Evolutionary conservation across 2,329 filamentous ascomycete species (phyloP).

Genomic region (Cercospora sp.): DNA sequence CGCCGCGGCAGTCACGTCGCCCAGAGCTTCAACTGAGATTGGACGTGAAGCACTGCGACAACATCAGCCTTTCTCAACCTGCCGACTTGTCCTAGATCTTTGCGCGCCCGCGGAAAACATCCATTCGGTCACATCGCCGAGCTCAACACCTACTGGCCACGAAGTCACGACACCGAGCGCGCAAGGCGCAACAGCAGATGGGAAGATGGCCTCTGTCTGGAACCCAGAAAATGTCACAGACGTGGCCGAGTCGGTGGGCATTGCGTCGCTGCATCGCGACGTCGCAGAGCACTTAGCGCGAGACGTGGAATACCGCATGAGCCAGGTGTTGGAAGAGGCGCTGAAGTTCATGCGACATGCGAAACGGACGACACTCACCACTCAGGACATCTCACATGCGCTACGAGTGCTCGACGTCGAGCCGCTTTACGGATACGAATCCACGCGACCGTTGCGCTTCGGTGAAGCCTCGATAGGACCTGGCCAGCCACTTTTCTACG

Average conservation of each 20-base stretch:
- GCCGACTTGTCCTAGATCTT: background rate
- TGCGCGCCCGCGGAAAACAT: background rate
- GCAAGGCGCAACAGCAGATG: background rate
- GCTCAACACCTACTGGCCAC: background rate
- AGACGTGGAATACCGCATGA: constrained; percentile 92
- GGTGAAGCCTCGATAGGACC: constrained; percentile 92
- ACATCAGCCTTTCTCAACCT: background rate
- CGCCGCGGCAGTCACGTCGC: background rate
- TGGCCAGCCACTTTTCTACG: constrained; percentile 92
- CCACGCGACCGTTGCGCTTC: constrained; percentile 81
- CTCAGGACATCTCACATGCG: constrained; percentile 85
- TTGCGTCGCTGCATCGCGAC: constrained; percentile 77
- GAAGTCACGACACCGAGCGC: background rate
- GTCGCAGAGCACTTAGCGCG: constrained; percentile 83
- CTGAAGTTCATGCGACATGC: constrained; percentile 94
- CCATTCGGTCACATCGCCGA: background rate
- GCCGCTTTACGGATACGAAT: constrained; percentile 94
- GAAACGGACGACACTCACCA: constrained; percentile 81
- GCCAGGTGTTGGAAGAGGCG: constrained; percentile 89
- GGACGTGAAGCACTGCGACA: background rate
- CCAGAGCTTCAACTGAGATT: background rate
- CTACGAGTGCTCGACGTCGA: constrained; percentile 86
- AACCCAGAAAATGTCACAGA: constrained; percentile 95
- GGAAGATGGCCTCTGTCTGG: constrained; percentile 65
- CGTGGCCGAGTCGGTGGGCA: constrained; percentile 93